Percentiles rank a stretch among this genome's conserved stretches.
phyloP scores from a whole-genome alignment of 2,329 filamentous ascomycete species.

The Beauveria sp. region DNA sequence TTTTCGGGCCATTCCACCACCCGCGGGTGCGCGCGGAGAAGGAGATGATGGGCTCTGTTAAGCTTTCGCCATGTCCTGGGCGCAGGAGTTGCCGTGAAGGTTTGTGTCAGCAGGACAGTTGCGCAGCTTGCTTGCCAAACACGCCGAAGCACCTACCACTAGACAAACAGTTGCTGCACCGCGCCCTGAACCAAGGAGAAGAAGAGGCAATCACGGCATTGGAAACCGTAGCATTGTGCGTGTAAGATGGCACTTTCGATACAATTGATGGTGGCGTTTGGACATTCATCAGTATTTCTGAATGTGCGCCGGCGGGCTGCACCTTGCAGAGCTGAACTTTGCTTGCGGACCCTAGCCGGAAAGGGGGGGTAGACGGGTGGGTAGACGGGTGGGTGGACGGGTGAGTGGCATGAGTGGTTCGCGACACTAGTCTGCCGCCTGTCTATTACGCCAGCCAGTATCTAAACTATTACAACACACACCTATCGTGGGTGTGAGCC shows the following conservation, averaged over 20 bases:
- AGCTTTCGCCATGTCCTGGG: not conserved
- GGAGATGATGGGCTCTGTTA: not conserved
- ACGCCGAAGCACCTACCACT: not conserved
- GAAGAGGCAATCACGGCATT: not conserved
- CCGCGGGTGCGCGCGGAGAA: not conserved
- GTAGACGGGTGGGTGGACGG: not conserved
- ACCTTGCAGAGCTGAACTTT: constrained; percentile 9
- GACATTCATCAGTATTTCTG: not conserved
- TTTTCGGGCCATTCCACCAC: not conserved
- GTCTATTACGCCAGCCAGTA: not conserved
- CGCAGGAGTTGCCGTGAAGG: not conserved
- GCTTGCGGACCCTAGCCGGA: constrained; percentile 2
- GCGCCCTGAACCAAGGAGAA: not conserved
- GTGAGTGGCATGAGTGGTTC: not conserved
- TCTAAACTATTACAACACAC: not conserved
- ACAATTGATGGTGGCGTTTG: constrained; percentile 2
- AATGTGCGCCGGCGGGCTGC: not conserved
- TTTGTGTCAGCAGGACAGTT: not conserved
- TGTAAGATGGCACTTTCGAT: not conserved
- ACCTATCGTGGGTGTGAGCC: not conserved
- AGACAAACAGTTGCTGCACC: constrained; percentile 3
- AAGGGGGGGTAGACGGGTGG: not conserved
- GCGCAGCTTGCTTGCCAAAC: constrained; percentile 10
- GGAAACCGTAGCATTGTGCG: not conserved
- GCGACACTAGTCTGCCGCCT: not conserved